Base-by-base conservation (phyloP, 2,329 filamentous ascomycete species). In the Diaporthe vaccinii region DNA sequence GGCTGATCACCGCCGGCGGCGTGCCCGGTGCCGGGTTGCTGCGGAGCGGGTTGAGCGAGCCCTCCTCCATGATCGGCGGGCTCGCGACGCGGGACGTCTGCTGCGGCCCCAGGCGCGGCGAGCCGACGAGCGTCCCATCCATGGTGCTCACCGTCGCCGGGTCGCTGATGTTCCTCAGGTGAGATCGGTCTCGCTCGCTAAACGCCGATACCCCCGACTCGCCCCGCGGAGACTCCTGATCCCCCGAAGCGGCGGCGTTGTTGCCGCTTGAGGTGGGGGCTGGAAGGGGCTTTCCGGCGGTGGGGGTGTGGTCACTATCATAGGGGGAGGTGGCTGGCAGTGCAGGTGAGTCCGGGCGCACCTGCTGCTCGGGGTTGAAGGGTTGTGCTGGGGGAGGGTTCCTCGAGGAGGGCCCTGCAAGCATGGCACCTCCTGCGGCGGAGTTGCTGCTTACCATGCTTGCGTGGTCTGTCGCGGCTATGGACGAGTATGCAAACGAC, bases 141-240 rank as follows among this genome's bases (percentile, higher is more conserved):
- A 77, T 77, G 5, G 84, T 84, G 74, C 82, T 84, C 34, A 86
- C 83, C 3, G 84, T 86, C 1, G 81, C 80, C 0, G 76, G 76
- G 75, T 85, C 84, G 79, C 85, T 87, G 59, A 84, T 81, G 53
- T 86, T 83, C 2, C 86, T 82, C 72, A 86, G 77, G 74, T 87
- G 86, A 15, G 81, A 75, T 17, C 82, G 78, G 31, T 87, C 84
- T 14, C 82, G 80, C 51, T 86, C 85, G 78, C 84, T 86, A 39
- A 87, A 76, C 41, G 82, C 82, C 22, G 85, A 87, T 22, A 87
- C 79, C 70, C 82, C 84, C n/a, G 85, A 86, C 49, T 81, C 80
- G 36, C 83, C 79, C 59, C 80, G 79, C 36, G 75, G 73, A 34
- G 75, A 74, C 59, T 34, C 44, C 28, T 62, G 17, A 51, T 28